Percentiles rank a stretch among this genome's conserved stretches.
Evolutionary conservation across 1,284 basidiomycete genomes (phyloP).

Genomic region (Ceratobasidium papillatum): DNA sequence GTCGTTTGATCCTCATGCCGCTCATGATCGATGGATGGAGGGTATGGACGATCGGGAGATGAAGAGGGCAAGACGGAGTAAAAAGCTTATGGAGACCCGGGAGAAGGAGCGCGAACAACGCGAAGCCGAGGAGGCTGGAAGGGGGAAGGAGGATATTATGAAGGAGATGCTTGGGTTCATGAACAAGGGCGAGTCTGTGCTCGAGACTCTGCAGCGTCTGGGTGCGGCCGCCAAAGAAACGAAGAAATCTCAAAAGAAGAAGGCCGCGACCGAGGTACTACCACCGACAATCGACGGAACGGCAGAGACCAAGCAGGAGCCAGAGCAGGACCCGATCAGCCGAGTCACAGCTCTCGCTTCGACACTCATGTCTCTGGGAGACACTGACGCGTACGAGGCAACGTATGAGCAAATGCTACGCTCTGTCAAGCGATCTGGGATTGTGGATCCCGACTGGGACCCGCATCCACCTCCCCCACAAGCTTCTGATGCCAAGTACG

Average conservation of each 20-base stretch:
- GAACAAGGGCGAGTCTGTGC: slow-evolving; percentile 88
- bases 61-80: slow-evolving; percentile 77
- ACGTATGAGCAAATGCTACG: slow-evolving; percentile 85
- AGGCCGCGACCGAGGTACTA: slow-evolving; percentile 59
- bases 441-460: slow-evolving; percentile 72
- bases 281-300: slow-evolving; percentile 21
- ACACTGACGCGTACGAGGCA: slow-evolving; percentile 82
- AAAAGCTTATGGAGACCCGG: slow-evolving; percentile 71
- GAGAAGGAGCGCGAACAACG: slow-evolving; percentile 75
- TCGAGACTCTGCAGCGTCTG: slow-evolving; percentile 88
- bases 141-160: slow-evolving; percentile 71
- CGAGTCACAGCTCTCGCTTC: slow-evolving; percentile 83
- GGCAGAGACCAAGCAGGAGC: slow-evolving; percentile 51
- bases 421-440: slow-evolving; percentile 71
- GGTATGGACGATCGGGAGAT: slow-evolving; percentile 88
- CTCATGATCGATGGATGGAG: slow-evolving; percentile 96
- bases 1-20: slow-evolving; percentile 87
- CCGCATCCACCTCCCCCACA: slow-evolving; percentile 53
- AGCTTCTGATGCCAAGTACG: slow-evolving; percentile 56
- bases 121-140: slow-evolving; percentile 70
- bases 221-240: slow-evolving; percentile 57
- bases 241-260: slow-evolving; percentile 32
- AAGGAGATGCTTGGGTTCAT: slow-evolving; percentile 74
- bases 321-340: slow-evolving; percentile 68
- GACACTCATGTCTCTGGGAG: slow-evolving; percentile 80